Conservation (phyloP, 2,329 filamentous ascomycete genomes). For the Ceratocystis destructans region DNA sequence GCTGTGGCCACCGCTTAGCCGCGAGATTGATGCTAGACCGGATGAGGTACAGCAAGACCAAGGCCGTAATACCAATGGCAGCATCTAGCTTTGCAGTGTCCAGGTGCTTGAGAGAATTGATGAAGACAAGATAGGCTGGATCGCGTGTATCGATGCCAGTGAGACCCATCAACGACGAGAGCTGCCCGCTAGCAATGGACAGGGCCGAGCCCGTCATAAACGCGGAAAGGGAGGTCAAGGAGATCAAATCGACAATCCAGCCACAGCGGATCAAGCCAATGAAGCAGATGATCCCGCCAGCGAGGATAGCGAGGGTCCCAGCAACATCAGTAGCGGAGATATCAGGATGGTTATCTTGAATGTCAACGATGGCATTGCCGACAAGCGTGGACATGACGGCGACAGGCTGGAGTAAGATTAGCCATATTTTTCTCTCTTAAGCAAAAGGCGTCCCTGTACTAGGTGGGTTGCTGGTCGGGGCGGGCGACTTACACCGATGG, state of each 20-base stretch:
- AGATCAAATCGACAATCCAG: constrained; percentile 88
- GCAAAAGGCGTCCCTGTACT: constrained; percentile 6
- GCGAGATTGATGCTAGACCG: constrained; percentile 49
- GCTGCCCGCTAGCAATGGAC: constrained; percentile 73
- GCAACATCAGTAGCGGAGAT: constrained; percentile 55
- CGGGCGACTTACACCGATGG: constrained; percentile 59
- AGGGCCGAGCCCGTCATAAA: constrained; percentile 96
- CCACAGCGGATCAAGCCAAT: constrained; percentile 70
- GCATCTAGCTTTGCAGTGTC: constrained; percentile 59
- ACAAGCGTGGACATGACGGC: constrained; percentile 89
- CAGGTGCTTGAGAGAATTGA: constrained; percentile 66
- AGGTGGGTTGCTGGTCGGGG: not conserved
- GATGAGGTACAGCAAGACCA: constrained; percentile 64
- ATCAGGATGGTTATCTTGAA: constrained; percentile 42
- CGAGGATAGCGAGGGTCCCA: constrained; percentile 62
- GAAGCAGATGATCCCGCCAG: constrained; percentile 60
- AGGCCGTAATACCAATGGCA: constrained; percentile 72
- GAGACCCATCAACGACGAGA: constrained; percentile 71
- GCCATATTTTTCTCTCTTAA: not conserved
- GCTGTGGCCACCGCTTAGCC: constrained; percentile 54
- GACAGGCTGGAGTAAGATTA: constrained; percentile 48
- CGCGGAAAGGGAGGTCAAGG: constrained; percentile 75
- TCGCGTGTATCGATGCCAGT: constrained; percentile 59
- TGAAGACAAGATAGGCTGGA: constrained; percentile 67
- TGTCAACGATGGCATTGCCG: constrained; percentile 62